Conservation (phyloP, 2,329 filamentous ascomycete genomes). For the Xylariaceae sp. region DNA sequence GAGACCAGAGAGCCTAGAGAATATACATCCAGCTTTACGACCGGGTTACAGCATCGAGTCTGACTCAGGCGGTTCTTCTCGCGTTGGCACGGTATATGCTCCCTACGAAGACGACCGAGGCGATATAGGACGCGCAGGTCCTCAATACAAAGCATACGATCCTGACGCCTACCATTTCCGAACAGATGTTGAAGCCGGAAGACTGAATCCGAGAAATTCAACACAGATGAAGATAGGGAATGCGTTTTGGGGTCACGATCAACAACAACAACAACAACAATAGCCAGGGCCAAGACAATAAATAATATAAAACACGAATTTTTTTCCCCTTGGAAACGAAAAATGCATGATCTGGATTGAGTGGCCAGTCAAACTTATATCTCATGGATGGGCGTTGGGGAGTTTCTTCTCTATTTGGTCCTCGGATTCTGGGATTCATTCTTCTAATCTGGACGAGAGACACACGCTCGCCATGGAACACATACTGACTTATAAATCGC, state of each 20-base stretch:
- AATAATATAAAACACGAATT: not conserved
- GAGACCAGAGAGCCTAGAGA: slow-evolving; percentile 18
- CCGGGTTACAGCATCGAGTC: slow-evolving; percentile 8
- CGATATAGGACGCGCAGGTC: slow-evolving; percentile 20
- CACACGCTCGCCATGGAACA: too few species aligned
- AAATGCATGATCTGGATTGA: not conserved
- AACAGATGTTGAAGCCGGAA: not conserved
- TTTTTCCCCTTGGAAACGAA: not conserved
- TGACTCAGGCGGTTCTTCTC: slow-evolving; percentile 1
- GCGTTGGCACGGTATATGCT: slow-evolving; percentile 9
- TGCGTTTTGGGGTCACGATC: slow-evolving; percentile 14
- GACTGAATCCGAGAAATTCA: slow-evolving; percentile 8
- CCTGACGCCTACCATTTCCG: slow-evolving; percentile 9
- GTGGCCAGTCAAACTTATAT: not conserved
- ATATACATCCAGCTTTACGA: slow-evolving; percentile 9
- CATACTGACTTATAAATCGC: too few species aligned
- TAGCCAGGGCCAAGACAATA: not conserved
- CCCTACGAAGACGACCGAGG: slow-evolving; percentile 25
- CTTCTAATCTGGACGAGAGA: too few species aligned
- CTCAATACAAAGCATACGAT: slow-evolving; percentile 18
- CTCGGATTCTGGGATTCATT: not conserved
- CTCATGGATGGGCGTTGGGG: not conserved
- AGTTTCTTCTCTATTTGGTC: not conserved
- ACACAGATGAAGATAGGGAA: slow-evolving; percentile 14
- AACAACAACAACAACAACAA: slow-evolving; percentile 1